Conservation (phyloP, 495 filamentous ascomycete genomes). For the Penicillium roqueforti region DNA sequence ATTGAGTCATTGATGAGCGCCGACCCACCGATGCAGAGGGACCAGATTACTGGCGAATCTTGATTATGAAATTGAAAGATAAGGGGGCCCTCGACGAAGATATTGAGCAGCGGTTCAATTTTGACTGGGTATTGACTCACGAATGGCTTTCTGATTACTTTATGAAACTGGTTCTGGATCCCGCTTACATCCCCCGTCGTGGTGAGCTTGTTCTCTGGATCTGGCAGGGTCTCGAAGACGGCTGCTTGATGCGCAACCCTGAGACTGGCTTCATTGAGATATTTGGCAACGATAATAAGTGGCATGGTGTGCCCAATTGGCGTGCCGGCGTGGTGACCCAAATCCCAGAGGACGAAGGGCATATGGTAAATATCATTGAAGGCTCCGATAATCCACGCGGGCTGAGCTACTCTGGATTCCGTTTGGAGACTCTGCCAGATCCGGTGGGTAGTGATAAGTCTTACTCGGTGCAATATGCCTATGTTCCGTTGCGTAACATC, state of each 20-base stretch:
- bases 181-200: constrained; percentile 50
- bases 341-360: constrained; percentile 38
- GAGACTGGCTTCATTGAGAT: constrained; percentile 28
- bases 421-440: constrained; percentile 53
- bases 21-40: constrained; percentile 38
- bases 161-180: constrained; percentile 35
- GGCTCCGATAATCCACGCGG: constrained; percentile 33
- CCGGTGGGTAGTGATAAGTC: constrained; percentile 48
- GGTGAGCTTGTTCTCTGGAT: constrained; percentile 59
- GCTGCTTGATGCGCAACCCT: constrained; percentile 35
- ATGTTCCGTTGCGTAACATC: constrained; percentile 50
- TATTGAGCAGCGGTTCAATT: constrained; percentile 44
- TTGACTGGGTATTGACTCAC: constrained; percentile 52
- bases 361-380: constrained; percentile 41
- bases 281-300: constrained; percentile 26
- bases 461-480: constrained; percentile 49
- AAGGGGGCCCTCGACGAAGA: constrained; percentile 35
- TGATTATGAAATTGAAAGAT: constrained; percentile 47
- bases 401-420: constrained; percentile 54
- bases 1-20: neutral
- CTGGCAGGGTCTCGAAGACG: constrained; percentile 24
- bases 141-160: constrained; percentile 33
- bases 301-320: constrained; percentile 45
- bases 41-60: constrained; percentile 48
- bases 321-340: constrained; percentile 54